Evolutionary conservation across 345 rosid species (phyloP), one percentile per base, ranked within the genome.

Genomic region (Corymbia maculata): DNA sequence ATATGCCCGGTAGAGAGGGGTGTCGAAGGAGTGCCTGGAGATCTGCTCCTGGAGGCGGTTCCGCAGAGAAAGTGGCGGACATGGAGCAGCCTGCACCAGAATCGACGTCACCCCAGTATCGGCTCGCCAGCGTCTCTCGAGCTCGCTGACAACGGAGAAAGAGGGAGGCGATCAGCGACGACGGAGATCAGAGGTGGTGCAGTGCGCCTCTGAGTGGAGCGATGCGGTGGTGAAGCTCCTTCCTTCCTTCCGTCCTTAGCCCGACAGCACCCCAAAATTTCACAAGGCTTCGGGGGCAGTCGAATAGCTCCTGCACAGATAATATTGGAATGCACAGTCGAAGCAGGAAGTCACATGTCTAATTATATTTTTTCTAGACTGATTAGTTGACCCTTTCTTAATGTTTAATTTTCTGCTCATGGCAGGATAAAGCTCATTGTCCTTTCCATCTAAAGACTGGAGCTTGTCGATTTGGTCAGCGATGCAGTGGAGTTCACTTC

Each of bases 11-110:
- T 98, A 97, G 85, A 97, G 94, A 68, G 97, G 98, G 86, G 99
- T 97, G 85, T 98, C 99, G 88, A 98, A 98, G 92, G 99, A 97
- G 92, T 93, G 94, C 91, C 94, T 94, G 82, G 99, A 97, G 95
- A 98, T 95, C 93, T 95, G 97, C 28, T 97, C 99, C 85, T 95
- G 99, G 19, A 98, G 90, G 24, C 90, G 93, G 89, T 93, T 95
- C 99, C 99, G 96, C 16, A 94, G 89, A 86, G 98, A 49, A 49
- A 50, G 97, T 87, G 66, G 97, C 93, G n/a, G 97, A 88, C 55
- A 96, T 94, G 68, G 98, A 95, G 92, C 92, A n/a, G n/a, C 94
- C 88, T 94, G 95, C 91, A 95, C 97, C 70, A 98, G 95, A 79
- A 97, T 96, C 91, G 99, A 98, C 47, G 94, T 98, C 87, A 91